A percentile compares a stretch with the other conserved stretches of the same genome.
Evolutionary conservation across 345 rosid species (phyloP).

Genomic region (Eutrema heterophyllum): DNA sequence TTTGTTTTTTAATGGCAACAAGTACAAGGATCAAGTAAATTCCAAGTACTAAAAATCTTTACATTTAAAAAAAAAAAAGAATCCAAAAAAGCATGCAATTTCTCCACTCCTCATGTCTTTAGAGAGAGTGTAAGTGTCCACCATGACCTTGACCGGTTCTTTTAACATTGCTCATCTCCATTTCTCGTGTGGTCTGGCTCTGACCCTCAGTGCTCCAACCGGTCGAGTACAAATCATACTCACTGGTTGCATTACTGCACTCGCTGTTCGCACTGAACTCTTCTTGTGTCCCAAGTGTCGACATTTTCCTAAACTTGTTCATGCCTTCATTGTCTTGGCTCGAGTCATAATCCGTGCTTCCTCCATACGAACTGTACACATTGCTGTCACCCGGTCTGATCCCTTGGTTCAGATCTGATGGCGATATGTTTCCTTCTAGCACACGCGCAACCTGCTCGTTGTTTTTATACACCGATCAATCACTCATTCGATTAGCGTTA

Average conservation of each 20-base stretch:
- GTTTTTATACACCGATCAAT: neutral
- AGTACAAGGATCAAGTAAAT: too few species aligned
- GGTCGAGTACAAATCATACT: slow-evolving; percentile 49
- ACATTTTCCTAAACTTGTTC: slow-evolving; percentile 47
- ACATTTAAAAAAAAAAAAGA: neutral
- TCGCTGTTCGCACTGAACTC: slow-evolving; percentile 53
- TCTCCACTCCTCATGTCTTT: neutral
- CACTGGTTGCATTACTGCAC: slow-evolving; percentile 57
- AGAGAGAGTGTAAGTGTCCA: slow-evolving; percentile 33
- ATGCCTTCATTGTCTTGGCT: slow-evolving; percentile 64
- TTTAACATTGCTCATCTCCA: slow-evolving; percentile 9
- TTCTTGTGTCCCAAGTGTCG: slow-evolving; percentile 60
- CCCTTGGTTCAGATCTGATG: slow-evolving; percentile 67
- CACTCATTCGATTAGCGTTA: neutral
- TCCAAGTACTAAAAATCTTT: too few species aligned
- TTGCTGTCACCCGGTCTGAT: slow-evolving; percentile 65
- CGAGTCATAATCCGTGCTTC: slow-evolving; percentile 65
- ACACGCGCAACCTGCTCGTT: slow-evolving; percentile 59
- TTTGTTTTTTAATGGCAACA: too few species aligned
- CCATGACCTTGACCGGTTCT: slow-evolving; percentile 35
- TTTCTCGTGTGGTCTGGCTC: slow-evolving; percentile 34
- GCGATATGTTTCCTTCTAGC: slow-evolving; percentile 61
- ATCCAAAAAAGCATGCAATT: neutral
- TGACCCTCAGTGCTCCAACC: slow-evolving; percentile 57
- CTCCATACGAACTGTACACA: slow-evolving; percentile 49